A percentile compares a stretch with the other conserved stretches of the same genome.
These are phyloP conservation scores for Grammothele lineata DNA, from an alignment of 768 basidiomycete genomes.

Conservation along the genomic window DNA sequence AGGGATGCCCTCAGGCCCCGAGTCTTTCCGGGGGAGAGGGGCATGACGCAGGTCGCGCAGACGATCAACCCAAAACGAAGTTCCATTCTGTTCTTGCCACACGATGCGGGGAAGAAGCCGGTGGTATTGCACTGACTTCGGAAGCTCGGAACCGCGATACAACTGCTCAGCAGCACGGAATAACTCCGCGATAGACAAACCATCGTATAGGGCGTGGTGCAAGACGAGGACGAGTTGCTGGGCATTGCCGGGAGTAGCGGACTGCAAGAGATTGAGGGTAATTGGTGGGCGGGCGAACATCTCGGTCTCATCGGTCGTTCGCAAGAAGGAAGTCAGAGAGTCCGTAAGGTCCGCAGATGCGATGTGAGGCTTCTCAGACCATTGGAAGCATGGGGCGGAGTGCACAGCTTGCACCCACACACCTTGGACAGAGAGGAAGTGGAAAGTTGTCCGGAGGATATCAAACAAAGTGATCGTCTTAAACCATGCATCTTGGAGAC, in stretches of 20 bases:
- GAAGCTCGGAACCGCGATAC: slow-evolving; percentile 23
- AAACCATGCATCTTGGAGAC: slow-evolving; percentile 35
- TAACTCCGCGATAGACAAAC: slow-evolving; percentile 36
- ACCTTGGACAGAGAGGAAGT: slow-evolving; percentile 34
- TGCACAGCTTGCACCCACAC: slow-evolving; percentile 29
- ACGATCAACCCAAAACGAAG: slow-evolving; percentile 31
- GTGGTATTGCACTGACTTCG: slow-evolving; percentile 29
- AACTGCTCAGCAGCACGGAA: slow-evolving; percentile 28
- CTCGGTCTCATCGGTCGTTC: slow-evolving; percentile 13
- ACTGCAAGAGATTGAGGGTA: slow-evolving; percentile 19
- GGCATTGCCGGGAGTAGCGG: background rate
- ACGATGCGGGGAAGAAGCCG: slow-evolving; percentile 35
- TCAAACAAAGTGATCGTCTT: slow-evolving; percentile 28
- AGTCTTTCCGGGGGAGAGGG: slow-evolving; percentile 1
- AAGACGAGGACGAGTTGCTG: slow-evolving; percentile 34
- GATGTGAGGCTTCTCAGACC: slow-evolving; percentile 17
- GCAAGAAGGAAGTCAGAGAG: slow-evolving; percentile 1
- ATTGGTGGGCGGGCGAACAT: slow-evolving; percentile 30
- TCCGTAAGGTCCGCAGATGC: background rate
- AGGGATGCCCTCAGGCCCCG: background rate
- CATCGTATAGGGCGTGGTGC: slow-evolving; percentile 49
- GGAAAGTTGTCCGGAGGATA: slow-evolving; percentile 46
- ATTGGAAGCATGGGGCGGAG: slow-evolving; percentile 19
- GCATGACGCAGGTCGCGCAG: slow-evolving; percentile 1
- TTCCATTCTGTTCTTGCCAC: slow-evolving; percentile 34